Percentiles rank a stretch among this genome's conserved stretches.
These are phyloP conservation scores for sorghum (Sorghum bicolor) DNA, from an alignment of 176 grass and related monocot species.

Conservation along the genomic window DNA sequence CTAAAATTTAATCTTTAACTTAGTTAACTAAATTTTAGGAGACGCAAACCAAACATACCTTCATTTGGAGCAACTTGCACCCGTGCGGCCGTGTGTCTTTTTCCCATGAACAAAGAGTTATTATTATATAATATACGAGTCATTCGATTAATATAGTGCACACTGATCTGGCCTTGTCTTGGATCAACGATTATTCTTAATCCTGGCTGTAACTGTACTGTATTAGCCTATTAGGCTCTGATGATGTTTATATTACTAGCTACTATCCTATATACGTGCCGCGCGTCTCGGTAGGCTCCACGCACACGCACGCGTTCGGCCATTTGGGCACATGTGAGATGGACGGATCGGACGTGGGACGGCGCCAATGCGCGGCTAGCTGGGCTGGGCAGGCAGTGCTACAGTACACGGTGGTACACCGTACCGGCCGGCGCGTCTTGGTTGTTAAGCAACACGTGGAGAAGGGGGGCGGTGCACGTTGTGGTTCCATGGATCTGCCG, in stretches of 20 bases:
- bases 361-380: no score
- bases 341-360: not conserved
- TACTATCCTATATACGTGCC: no score
- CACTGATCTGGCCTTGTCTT: not conserved
- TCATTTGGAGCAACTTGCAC: not conserved
- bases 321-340: not conserved
- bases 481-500: not conserved
- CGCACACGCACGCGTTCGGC: not conserved
- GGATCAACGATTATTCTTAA: not conserved
- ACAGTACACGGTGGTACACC: not conserved
- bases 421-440: not conserved
- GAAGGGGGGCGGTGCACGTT: not conserved
- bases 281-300: not conserved
- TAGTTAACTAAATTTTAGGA: no score
- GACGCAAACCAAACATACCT: no score
- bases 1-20: no score
- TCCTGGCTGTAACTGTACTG: not conserved
- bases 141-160: no score
- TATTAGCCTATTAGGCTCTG: not conserved
- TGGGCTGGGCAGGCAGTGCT: not conserved
- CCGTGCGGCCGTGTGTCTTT: not conserved
- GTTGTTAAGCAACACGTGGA: slow-evolving; percentile 5
- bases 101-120: no score
- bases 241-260: no score
- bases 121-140: no score